phyloP scores from a whole-genome alignment of 1,284 basidiomycete species.

The Leccinum fallax region DNA sequence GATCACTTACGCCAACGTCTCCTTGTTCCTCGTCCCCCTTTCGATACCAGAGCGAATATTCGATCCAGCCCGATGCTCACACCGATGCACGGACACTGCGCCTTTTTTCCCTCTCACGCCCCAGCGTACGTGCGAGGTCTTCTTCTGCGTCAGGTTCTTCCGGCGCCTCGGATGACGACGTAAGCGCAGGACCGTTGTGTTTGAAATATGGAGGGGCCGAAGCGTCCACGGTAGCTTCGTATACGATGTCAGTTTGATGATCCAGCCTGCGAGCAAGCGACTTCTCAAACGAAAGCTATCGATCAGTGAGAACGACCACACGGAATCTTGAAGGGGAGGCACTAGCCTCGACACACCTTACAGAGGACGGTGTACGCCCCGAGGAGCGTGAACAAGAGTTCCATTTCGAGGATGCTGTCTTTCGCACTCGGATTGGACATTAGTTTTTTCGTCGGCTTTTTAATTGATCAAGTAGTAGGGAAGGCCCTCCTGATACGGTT shows the following conservation, averaged over 20 bases:
- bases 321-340: not conserved
- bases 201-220: too few relatives aligned
- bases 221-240: conserved; percentile 97
- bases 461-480: conserved; percentile 80
- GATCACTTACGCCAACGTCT: conserved; percentile 95
- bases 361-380: conserved; percentile 81
- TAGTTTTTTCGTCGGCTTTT: conserved; percentile 63
- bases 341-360: conserved; percentile 50
- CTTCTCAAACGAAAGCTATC: conserved; percentile 92
- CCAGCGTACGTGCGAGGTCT: conserved; percentile 77
- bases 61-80: conserved; percentile 94
- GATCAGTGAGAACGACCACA: conserved; percentile 2
- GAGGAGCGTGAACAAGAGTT: conserved; percentile 82
- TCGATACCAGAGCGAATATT: conserved; percentile 91
- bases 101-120: conserved; percentile 70
- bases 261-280: conserved; percentile 96
- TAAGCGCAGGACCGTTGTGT: conserved; percentile 49
- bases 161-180: conserved; percentile 36
- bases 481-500: conserved; percentile 62
- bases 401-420: conserved; percentile 92
- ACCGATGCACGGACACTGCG: conserved; percentile 87
- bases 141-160: conserved; percentile 67
- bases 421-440: conserved; percentile 77
- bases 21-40: conserved; percentile 81
- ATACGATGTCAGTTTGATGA: conserved; percentile 99